Conservation (phyloP, 176 grass and related monocot genomes). For the Avena sativa region DNA sequence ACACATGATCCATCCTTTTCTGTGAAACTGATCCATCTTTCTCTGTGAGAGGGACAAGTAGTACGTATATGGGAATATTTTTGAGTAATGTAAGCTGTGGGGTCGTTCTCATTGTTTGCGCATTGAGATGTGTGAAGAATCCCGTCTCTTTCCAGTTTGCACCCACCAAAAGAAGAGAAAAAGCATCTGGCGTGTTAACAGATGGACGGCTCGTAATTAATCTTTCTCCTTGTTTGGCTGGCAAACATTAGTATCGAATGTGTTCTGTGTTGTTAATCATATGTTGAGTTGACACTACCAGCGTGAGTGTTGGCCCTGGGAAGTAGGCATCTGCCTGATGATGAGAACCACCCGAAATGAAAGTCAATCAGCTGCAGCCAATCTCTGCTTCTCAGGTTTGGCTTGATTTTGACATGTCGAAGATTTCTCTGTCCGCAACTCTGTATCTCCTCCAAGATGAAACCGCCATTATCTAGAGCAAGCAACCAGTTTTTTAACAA, state of each 20-base stretch:
- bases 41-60: neutral
- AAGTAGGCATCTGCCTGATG: constrained; percentile 14
- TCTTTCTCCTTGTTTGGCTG: neutral
- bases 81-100: neutral
- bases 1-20: neutral
- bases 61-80: neutral
- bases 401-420: neutral
- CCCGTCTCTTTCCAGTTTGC: neutral
- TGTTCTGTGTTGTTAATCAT: neutral
- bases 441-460: neutral
- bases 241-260: constrained; percentile 12
- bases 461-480: no score
- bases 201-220: neutral
- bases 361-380: neutral
- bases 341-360: neutral
- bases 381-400: neutral
- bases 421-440: neutral
- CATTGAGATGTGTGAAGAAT: constrained; percentile 27
- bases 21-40: neutral
- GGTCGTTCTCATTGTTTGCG: neutral
- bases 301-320: constrained; percentile 14
- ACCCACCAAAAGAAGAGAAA: neutral
- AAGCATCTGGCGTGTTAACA: neutral
- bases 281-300: neutral
- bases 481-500: neutral